Evolutionary conservation across 257 asterid genomes (phyloP), one percentile per base, ranked within the genome.

Genomic region (Salvia hispanica): DNA sequence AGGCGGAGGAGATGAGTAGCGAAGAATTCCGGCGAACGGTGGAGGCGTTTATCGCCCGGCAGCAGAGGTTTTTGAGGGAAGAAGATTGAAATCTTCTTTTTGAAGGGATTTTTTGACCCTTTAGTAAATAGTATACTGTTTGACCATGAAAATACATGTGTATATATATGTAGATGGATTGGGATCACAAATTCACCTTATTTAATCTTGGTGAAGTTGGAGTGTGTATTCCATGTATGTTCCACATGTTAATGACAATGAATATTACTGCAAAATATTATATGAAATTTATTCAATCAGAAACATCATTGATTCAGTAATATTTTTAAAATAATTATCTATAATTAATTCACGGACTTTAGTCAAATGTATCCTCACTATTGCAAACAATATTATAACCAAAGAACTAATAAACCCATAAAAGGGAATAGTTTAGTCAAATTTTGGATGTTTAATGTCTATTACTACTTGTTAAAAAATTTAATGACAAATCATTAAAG

Each of bases 11-110:
- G 74, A 83, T 92, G 96, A 92, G 91, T 53, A 74, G 69, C 64
- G 97, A 90, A n/a, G 97, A 90, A 54, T 92, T 92, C 81, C 80
- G 93, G 43, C 81, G 73, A 9, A 85, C 82, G 5, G 93, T 92
- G 68, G 98, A 92, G 79, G 94, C 84, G 69, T 92, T 92, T 62
- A 92, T 92, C 59, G 95, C 96, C 5, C 80, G 95, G 72, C 98
- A 92, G 64, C 98, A 90, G 76, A 86, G 84, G 83, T 72, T 55
- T 70, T 63, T 92, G 79, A 86, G 95, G 88, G 95, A 89, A 66
- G 92, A 89, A 52, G 25, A 70, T 57, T 58, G 50, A 59, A 66
- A 3, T 3, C 11, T 21, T 11, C 52, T 48, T 58, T 48, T 18
- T 16, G 2, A 36, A 14, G 59, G 65, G 18, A n/a, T 21, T 56